These are phyloP conservation scores for Starmera stellimalicola DNA, from an alignment of 1,139 yeast genomes.

Conservation along the genomic window DNA sequence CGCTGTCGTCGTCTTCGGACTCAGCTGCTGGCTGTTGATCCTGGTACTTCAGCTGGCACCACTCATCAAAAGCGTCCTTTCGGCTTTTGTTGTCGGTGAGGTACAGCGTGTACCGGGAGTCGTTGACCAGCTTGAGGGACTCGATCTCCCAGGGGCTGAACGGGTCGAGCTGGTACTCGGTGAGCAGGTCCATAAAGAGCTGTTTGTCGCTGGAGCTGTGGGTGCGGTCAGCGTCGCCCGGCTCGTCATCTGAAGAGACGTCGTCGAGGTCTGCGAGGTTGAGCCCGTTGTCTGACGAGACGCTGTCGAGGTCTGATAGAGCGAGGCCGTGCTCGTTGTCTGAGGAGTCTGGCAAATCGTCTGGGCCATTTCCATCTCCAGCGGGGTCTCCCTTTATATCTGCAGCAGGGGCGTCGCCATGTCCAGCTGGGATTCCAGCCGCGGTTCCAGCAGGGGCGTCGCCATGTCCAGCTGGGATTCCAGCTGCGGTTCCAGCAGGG, in stretches of 20 bases:
- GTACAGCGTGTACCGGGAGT: constrained; percentile 27
- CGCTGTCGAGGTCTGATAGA: constrained; percentile 4
- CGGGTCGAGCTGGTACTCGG: constrained; percentile 25
- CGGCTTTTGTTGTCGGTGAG: constrained; percentile 28
- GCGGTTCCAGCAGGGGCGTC: no score
- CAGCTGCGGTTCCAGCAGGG: neutral
- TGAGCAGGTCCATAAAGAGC: constrained; percentile 23
- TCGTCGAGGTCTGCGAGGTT: constrained; percentile 11
- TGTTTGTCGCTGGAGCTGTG: constrained; percentile 1
- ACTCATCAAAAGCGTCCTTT: constrained; percentile 29
- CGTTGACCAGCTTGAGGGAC: constrained; percentile 27
- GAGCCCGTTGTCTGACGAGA: constrained; percentile 12
- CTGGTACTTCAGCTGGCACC: constrained; percentile 24
- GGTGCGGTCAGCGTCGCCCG: neutral
- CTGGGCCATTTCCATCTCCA: no score
- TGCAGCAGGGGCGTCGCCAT: no score
- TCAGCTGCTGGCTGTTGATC: neutral
- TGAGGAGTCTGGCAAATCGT: constrained; percentile 4
- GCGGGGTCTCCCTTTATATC: no score
- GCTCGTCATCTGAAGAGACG: constrained; percentile 3
- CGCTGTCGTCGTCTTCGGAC: constrained; percentile 1
- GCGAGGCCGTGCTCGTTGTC: constrained; percentile 8
- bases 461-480: neutral
- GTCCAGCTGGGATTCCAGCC: no score
- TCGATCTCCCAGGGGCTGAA: constrained; percentile 40